A percentile compares a stretch with the other conserved stretches of the same genome.
Evolutionary conservation across 2,329 filamentous ascomycete genomes (phyloP).

Genomic region (Arachnopeziza araneosa): DNA sequence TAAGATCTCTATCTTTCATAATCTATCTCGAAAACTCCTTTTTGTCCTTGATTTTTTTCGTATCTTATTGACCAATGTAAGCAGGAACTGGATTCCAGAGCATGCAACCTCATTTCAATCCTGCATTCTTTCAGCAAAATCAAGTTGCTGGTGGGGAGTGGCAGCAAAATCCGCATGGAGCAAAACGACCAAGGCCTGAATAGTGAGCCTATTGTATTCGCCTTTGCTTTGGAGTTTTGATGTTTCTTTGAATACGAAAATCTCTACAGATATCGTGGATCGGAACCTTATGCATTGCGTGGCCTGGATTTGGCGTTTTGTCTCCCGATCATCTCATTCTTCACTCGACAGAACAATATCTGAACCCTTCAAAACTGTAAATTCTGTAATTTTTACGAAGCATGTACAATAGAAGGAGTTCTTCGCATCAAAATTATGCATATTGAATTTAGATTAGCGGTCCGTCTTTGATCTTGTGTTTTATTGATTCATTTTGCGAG

Average conservation of each 20-base stretch:
- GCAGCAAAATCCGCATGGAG: conserved; percentile 75
- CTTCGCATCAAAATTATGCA: conserved; percentile 1
- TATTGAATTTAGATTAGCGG: neutral
- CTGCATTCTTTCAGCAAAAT: conserved; percentile 61
- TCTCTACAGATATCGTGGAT: neutral
- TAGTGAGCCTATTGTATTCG: conserved; percentile 8
- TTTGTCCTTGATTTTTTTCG: neutral
- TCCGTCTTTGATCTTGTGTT: neutral
- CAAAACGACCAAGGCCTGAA: conserved; percentile 73
- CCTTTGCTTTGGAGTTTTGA: conserved; percentile 5
- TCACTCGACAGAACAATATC: neutral
- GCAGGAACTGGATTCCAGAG: conserved; percentile 55
- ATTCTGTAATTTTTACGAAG: neutral
- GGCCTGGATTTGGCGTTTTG: conserved; percentile 18
- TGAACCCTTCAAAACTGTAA: neutral
- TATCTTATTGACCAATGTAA: neutral
- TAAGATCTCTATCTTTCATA: conserved; percentile 35
- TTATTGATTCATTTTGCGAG: neutral
- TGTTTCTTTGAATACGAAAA: conserved; percentile 2
- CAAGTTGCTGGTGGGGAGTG: conserved; percentile 47
- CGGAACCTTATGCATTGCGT: conserved; percentile 16
- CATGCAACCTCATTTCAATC: conserved; percentile 66
- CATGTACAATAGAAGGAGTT: conserved; percentile 20
- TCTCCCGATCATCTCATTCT: neutral
- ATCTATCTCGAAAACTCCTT: neutral